These are phyloP conservation scores for Coemansia sp. DNA, from an alignment of 192 early-diverging fungal species.

Conservation along the genomic window DNA sequence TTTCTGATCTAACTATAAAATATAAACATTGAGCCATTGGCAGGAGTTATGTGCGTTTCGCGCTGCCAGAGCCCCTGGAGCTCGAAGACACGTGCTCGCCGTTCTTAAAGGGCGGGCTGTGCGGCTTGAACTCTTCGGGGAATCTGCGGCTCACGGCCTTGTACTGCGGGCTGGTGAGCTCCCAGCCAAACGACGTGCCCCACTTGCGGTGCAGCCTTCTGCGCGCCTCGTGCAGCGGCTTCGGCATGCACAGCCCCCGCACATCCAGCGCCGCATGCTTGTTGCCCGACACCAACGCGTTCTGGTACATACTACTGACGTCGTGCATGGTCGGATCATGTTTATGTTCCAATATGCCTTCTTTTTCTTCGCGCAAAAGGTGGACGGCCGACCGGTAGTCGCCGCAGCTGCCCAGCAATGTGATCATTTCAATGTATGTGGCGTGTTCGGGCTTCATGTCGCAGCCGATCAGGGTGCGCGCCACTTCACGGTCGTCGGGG, in stretches of 20 bases:
- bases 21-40: not conserved
- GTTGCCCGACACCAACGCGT: conserved; percentile 55
- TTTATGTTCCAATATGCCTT: conserved; percentile 29
- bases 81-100: conserved; percentile 34
- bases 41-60: not conserved
- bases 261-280: conserved; percentile 53
- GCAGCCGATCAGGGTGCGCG: conserved; percentile 50
- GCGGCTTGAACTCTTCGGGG: conserved; percentile 41
- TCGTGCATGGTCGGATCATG: conserved; percentile 52
- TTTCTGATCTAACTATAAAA: not conserved
- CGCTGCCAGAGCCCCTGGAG: not conserved
- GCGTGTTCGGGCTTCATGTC: conserved; percentile 59
- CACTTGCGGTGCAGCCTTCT: conserved; percentile 58
- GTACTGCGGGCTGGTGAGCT: conserved; percentile 43
- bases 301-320: conserved; percentile 55
- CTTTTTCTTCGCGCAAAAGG: conserved; percentile 55
- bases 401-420: conserved; percentile 59
- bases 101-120: conserved; percentile 40
- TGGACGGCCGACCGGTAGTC: conserved; percentile 54
- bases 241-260: conserved; percentile 52
- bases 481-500: conserved; percentile 39
- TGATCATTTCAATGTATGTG: conserved; percentile 63
- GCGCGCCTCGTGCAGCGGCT: conserved; percentile 35
- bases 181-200: conserved; percentile 58
- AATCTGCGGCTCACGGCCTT: conserved; percentile 43